Evolutionary conservation across 306 rosid genomes (phyloP), one percentile per base, ranked within the genome.

Genomic region (Dalbergia oliveri): DNA sequence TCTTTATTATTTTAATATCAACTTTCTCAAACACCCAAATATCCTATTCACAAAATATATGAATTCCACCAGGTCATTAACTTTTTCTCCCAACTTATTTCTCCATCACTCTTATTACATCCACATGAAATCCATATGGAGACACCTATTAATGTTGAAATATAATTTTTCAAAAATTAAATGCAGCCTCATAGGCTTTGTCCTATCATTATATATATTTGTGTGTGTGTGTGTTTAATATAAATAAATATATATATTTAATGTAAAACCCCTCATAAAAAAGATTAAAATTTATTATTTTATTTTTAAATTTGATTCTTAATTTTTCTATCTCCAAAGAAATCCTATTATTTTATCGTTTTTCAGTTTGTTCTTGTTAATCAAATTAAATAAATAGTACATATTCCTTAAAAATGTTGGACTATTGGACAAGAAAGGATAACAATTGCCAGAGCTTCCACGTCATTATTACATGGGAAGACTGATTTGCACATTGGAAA

Each of bases 401-500:
- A 18, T 31, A 43, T 26, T 45, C 68, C 5, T 37, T n/a, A 1
- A 51, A 13, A 1, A 11, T 33, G 23, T 50, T 50, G 31, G 43
- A 18, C 12, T 8, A 51, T 3, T 2, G 65, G 66, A 47, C n/a
- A 50, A 15, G 19, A 23, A 18, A 70, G 56, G 83, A 79, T 79
- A 70, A 79, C 12, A 19, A 69, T 62, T 6, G 10, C 1, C 12
- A 49, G 33, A 34, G 8, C 26, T 61, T 47, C 72, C 77, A 70
- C 3, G 65, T 60, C 83, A 79, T 14, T 35, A 49, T 70, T 34
- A 35, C 64, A 71, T 47, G 9, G 56, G 77, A 69, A 19, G 54
- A 70, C 63, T 69, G 33, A 45, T 59, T 59, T 79, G 64, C 56
- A 79, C 60, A 51, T 45, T 1, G 51, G 49, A 60, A 78, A 69